Conservation (phyloP, 2,329 filamentous ascomycete species). For the Westerdykella sp. region DNA sequence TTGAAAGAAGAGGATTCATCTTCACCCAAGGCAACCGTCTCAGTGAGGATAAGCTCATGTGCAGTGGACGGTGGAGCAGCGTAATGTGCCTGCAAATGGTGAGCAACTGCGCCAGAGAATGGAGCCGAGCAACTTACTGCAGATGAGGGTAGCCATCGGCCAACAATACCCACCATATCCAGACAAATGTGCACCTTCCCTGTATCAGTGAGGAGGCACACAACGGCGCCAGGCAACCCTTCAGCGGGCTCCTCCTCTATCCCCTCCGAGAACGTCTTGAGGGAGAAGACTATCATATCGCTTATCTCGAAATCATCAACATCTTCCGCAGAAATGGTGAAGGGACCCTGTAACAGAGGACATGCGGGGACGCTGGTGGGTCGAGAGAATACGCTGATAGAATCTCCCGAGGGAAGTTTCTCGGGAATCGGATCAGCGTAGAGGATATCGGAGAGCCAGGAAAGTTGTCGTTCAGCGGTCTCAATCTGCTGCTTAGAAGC, state of each 20-base stretch:
- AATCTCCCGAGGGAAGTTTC: slow-evolving; percentile 36
- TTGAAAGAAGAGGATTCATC: slow-evolving; percentile 33
- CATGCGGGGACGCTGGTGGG: slow-evolving; percentile 50
- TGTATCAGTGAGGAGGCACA: slow-evolving; percentile 52
- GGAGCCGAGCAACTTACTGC: slow-evolving; percentile 15
- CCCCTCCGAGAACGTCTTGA: slow-evolving; percentile 46
- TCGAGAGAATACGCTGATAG: slow-evolving; percentile 50
- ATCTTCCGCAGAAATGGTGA: slow-evolving; percentile 47
- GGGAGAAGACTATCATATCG: slow-evolving; percentile 53
- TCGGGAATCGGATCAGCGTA: slow-evolving; percentile 46
- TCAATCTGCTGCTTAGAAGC: slow-evolving; percentile 40
- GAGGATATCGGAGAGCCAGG: slow-evolving; percentile 48
- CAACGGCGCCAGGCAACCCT: slow-evolving; percentile 50
- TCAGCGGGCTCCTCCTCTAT: slow-evolving; percentile 44
- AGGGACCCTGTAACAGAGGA: slow-evolving; percentile 58
- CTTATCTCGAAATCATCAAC: slow-evolving; percentile 53
- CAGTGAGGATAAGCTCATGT: slow-evolving; percentile 35
- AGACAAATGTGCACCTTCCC: slow-evolving; percentile 55
- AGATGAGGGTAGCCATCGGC: slow-evolving; percentile 54
- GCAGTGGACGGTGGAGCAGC: slow-evolving; percentile 13
- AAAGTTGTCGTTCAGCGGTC: slow-evolving; percentile 50
- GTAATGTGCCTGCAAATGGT: slow-evolving; percentile 16
- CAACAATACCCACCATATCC: slow-evolving; percentile 56
- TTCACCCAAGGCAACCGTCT: slow-evolving; percentile 34
- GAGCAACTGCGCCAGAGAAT: background rate